Conservation (phyloP, 495 filamentous ascomycete species). For the Lichina pygmaea region DNA sequence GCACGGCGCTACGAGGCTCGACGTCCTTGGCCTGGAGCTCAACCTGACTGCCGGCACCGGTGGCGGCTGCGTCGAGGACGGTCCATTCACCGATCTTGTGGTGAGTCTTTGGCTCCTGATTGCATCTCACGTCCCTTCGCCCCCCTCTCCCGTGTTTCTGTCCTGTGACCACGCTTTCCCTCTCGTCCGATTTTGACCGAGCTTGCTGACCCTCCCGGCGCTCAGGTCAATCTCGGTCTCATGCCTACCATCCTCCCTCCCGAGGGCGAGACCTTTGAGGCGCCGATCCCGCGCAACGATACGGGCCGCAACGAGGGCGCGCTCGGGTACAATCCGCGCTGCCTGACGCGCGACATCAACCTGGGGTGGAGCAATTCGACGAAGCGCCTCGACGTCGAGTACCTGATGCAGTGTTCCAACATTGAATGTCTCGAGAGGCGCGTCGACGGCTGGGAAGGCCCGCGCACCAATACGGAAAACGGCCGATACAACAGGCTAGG, state of each 20-base stretch:
- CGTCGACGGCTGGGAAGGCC: background rate
- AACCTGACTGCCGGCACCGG: slow-evolving; percentile 22
- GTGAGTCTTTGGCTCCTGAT: background rate
- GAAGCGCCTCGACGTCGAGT: background rate
- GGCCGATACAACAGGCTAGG: background rate
- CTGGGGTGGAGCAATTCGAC: background rate
- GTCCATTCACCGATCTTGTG: slow-evolving; percentile 26
- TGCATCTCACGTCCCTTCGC: too few species aligned
- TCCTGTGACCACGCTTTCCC: too few species aligned
- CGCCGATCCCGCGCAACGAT: background rate
- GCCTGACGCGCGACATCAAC: slow-evolving; percentile 33
- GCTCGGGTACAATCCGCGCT: slow-evolving; percentile 28
- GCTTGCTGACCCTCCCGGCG: background rate
- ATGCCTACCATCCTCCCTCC: background rate
- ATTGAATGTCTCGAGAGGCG: background rate
- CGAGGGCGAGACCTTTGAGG: background rate
- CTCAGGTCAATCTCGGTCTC: background rate
- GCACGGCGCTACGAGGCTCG: slow-evolving; percentile 9
- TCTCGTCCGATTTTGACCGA: background rate
- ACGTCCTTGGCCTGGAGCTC: slow-evolving; percentile 5
- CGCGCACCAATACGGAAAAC: background rate
- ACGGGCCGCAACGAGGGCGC: background rate
- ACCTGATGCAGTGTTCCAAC: background rate
- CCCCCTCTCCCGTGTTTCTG: too few species aligned
- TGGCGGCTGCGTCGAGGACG: slow-evolving; percentile 34